Percentiles rank a stretch among this genome's conserved stretches.
phyloP scores from a whole-genome alignment of 345 rosid genomes.

The Leavenworthia alabamica region DNA sequence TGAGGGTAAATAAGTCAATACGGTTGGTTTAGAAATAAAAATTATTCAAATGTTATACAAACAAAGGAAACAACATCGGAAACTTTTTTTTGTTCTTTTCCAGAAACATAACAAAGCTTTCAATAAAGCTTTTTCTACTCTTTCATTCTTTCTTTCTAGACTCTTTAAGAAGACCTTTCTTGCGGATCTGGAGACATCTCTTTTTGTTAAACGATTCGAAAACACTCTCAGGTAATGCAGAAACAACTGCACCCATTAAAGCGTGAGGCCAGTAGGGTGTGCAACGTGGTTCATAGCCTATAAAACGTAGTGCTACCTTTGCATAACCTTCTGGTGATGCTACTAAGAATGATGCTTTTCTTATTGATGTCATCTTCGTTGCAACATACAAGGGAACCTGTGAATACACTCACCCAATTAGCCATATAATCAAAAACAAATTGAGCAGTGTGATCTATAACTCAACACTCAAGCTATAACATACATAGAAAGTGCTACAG shows the following conservation, averaged over 20 bases:
- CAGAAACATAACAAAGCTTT: neutral
- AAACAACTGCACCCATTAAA: slow-evolving; percentile 46
- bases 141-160: slow-evolving; percentile 52
- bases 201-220: slow-evolving; percentile 47
- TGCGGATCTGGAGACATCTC: slow-evolving; percentile 50
- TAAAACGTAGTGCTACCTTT: slow-evolving; percentile 49
- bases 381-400: slow-evolving; percentile 82
- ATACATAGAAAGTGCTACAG: neutral
- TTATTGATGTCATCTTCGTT: slow-evolving; percentile 76
- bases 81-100: too few relatives aligned
- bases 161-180: slow-evolving; percentile 65
- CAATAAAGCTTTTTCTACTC: too few relatives aligned
- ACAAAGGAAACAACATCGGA: neutral
- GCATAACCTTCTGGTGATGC: slow-evolving; percentile 71
- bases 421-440: neutral
- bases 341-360: slow-evolving; percentile 61
- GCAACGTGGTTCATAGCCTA: slow-evolving; percentile 70
- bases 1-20: too few relatives aligned
- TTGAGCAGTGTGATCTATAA: neutral
- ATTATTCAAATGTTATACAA: neutral
- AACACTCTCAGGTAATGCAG: slow-evolving; percentile 41
- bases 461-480: neutral
- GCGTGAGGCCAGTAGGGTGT: slow-evolving; percentile 84
- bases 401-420: slow-evolving; percentile 6
- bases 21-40: neutral